Evolutionary conservation across 179 eudicot species (phyloP), one percentile per base, ranked within the genome.

Genomic region (Patellifolia procumbens): DNA sequence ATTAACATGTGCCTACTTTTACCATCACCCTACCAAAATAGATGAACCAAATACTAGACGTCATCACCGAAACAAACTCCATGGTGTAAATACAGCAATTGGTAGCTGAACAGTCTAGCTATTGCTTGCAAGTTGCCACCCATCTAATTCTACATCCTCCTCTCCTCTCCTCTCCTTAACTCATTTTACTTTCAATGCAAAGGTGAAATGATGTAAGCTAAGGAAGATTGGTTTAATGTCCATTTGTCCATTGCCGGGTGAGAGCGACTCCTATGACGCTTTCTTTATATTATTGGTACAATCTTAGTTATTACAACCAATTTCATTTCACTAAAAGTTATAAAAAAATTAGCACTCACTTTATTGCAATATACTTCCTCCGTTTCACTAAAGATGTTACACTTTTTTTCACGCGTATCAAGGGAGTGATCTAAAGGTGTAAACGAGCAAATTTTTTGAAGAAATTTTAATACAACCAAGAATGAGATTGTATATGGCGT

Each of bases 21-120:
- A 31, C 35, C 16, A 8, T 15, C 29, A 55, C 26, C 28, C 26
- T 32, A 16, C 58, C 32, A 11, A 74, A 64, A 63, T 17, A 35
- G 26, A 51, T 13, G 43, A 64, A 63, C 72, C 6, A 32, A 64
- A 12, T 31, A 64, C 42, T 49, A 65, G 72, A 64, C 53, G 53
- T 49, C 55, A 35, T 65, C 78, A 34, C 39, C 7, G 22, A 75
- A 64, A 75, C 78, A 35, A 75, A 75, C 78, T 75, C 37, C 34
- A 22, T 5, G 7, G 37, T 75, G 58, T 55, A 64, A 22, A 64
- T 34, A 64, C 78, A 35, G 60, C 71, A 67, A 67, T 65, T 67
- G 53, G 71, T 67, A 42, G 71, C 52, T 45, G n/a, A 24, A 45
- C 13, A n/a, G 6, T 39, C 52, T 19, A 42, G 52, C 20, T 66